A percentile compares a stretch with the other conserved stretches of the same genome.
phyloP scores from a whole-genome alignment of 441 rosid species.

The Corymbia calophylla region DNA sequence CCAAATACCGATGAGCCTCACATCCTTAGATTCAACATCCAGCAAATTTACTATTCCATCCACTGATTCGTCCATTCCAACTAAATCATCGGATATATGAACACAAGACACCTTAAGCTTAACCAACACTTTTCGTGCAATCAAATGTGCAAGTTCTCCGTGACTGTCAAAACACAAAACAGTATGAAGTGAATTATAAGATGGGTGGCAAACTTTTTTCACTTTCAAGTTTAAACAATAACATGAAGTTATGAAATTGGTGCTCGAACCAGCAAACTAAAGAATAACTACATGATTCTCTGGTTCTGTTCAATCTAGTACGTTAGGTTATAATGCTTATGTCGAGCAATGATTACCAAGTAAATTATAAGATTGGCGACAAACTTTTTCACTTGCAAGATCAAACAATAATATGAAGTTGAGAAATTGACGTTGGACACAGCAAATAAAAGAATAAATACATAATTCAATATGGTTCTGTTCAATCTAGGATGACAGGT shows the following conservation, averaged over 20 bases:
- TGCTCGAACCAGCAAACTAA: no score
- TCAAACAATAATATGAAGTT: background rate
- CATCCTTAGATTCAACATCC: background rate
- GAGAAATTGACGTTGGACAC: accelerated
- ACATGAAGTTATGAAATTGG: background rate
- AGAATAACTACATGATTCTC: no score
- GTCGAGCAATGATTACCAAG: accelerated
- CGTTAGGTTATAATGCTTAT: no score
- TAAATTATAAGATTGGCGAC: background rate
- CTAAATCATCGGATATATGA: background rate
- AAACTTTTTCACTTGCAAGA: background rate
- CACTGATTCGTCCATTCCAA: background rate
- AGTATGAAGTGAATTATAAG: no score
- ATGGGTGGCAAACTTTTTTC: no score
- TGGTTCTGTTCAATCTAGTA: background rate
- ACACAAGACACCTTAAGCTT: background rate
- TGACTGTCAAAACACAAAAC: background rate
- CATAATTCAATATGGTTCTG: background rate
- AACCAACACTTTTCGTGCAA: background rate
- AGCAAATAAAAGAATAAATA: background rate
- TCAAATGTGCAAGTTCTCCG: background rate
- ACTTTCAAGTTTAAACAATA: no score
- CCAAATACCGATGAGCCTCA: background rate
- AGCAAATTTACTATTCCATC: no score
- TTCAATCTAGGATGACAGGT: background rate